Evolutionary conservation across 352 stramenopile genomes (phyloP), one percentile per base, ranked within the genome.

Genomic region (Globisporangium okanoganense): DNA sequence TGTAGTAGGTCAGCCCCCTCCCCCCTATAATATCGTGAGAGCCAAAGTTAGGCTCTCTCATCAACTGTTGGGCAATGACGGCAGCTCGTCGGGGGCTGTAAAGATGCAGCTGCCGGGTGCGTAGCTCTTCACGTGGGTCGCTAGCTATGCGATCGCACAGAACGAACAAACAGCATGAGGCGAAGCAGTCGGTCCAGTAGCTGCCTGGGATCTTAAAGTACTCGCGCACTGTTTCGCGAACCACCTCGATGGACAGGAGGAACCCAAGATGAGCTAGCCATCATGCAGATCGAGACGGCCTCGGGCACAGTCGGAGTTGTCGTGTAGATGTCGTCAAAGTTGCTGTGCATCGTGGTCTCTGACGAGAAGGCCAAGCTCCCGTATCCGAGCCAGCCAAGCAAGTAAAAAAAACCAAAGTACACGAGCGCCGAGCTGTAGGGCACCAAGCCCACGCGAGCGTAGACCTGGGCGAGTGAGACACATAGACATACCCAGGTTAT

Each of bases 71-170:
- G n/a, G n/a, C n/a, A n/a, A 73, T 16, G 61, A 29, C 18, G 65
- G 61, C 12, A 76, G 55, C 24, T 57, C 54, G 25, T 66, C 31
- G 5, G 55, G 66, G 1, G 3, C 40, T 3, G 9, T n/a, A 16
- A 71, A 74, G 14, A 57, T 61, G 43, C 66, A 74, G 8, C 56
- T 51, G 7, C 66, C 56, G 0, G 59, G 63, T 40, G 16, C 69
- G 49, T 74, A 77, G 56, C 62, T 68, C 43, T 69, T 61, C 43
- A 66, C 45, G n/a, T 77, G 70, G 29, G 70, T 74, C 29, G 70
- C 66, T 18, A 77, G 66, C 33, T 74, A 64, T 2, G 70, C 70
- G 41, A 74, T 67, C 25, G 61, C 56, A 36, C 70, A 77, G 48
- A 58, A 72, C n/a, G 51, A 51, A 38, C 70, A n/a, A 77, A n/a